Evolutionary conservation across 2,329 filamentous ascomycete species (phyloP), one percentile per base, ranked within the genome.

Genomic region (Colletotrichum acutatum): DNA sequence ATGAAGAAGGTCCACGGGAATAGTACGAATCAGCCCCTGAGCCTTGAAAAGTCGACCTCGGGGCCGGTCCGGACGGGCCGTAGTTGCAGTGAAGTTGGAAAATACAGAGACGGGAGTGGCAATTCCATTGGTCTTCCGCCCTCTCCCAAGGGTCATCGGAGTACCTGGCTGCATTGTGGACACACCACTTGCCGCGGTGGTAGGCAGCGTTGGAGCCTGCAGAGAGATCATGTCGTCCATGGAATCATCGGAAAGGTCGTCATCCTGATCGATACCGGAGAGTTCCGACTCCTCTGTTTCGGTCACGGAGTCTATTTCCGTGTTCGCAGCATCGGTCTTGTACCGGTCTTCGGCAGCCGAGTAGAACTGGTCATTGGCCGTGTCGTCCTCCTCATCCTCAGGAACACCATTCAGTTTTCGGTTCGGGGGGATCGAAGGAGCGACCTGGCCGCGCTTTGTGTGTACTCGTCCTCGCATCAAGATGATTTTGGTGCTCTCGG

Each of bases 201-300:
- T 89, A 1, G 94, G 91, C 19, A 98, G 84, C 32, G 92, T 90
- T 1, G 96, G 96, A 1, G 93, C 92, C 76, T 93, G 92, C 37
- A 98, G 87, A 4, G 95, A 97, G 65, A 98, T 98, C 89, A 98
- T 94, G 74, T 98, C 95, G 76, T 98, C 95, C 85, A 95, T 89
- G 0, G 94, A 97, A 79, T 98, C 96, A 80, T 98, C 95, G 0
- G 96, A 98, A 19, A 96, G 86, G 8, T 88, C 86, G 76, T 96
- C 94, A 74, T 89, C 92, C n/a, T 92, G 91, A 68, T 93, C 91
- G 5, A 84, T 84, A 12, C 88, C 90, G 2, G 91, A 92, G 9
- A 89, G 80, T 74, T 94, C 91, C 4, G 91, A 86, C 9, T 84
- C 80, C 70, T 90, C 88, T 1, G 90, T 90, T 77, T 94, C 92